Conservation (phyloP, 257 asterid species). For the Hygrophila difformis region DNA sequence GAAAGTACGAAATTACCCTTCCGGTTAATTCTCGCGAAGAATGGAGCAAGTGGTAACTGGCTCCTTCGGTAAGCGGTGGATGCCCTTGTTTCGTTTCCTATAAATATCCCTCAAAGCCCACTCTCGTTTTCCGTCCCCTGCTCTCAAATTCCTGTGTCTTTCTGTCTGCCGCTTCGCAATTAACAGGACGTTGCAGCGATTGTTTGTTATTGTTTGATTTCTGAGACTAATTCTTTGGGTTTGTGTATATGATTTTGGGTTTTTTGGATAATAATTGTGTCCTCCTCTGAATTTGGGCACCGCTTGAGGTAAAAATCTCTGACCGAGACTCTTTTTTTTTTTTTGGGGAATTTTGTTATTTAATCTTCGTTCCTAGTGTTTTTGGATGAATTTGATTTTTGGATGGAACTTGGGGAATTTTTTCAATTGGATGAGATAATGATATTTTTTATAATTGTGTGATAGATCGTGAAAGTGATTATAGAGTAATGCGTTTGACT, state of each 20-base stretch:
- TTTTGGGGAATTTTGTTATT: slow-evolving; percentile 13
- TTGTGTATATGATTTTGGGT: slow-evolving; percentile 1
- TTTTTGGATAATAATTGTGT: slow-evolving; percentile 15
- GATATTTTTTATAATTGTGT: slow-evolving; percentile 16
- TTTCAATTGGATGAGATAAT: slow-evolving; percentile 12
- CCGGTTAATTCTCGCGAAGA: slow-evolving; percentile 31
- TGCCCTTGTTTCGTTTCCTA: slow-evolving; percentile 37
- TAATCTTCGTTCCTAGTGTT: slow-evolving; percentile 6
- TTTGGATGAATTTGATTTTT: slow-evolving; percentile 4
- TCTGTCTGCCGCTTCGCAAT: slow-evolving; percentile 18
- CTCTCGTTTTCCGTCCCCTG: slow-evolving; percentile 15
- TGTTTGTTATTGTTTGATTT: slow-evolving; percentile 5
- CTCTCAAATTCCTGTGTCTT: not conserved
- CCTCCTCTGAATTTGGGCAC: slow-evolving; percentile 51
- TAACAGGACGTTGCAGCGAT: slow-evolving; percentile 12
- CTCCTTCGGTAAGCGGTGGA: slow-evolving; percentile 27
- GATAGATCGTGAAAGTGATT: slow-evolving; percentile 22
- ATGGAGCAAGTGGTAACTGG: slow-evolving; percentile 30
- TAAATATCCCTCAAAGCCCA: slow-evolving; percentile 44
- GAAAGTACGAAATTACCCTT: no score
- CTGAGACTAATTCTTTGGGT: no score
- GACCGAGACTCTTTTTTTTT: slow-evolving; percentile 6
- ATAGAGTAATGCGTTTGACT: slow-evolving; percentile 17
- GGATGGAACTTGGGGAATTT: slow-evolving; percentile 8
- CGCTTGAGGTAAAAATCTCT: slow-evolving; percentile 40